Conservation (phyloP, 805 yeast genomes). For the Zygoascus biomembranicola region DNA sequence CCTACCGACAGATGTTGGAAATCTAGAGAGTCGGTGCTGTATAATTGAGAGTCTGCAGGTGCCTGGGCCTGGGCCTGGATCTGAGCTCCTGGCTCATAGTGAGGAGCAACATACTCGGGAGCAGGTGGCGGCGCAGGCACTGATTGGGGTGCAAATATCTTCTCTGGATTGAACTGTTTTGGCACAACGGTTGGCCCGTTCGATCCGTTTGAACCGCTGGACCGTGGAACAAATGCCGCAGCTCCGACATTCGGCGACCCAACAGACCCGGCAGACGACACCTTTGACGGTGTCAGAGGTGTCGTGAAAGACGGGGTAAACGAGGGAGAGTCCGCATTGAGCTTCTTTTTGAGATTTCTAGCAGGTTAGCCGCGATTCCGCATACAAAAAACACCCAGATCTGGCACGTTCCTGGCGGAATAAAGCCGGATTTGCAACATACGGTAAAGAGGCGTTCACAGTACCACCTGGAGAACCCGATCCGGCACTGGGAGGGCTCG, state of each 20-base stretch:
- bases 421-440: neutral
- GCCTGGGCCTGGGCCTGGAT: neutral
- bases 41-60: neutral
- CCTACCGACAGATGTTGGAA: neutral
- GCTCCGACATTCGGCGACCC: neutral
- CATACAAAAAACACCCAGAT: too few species aligned
- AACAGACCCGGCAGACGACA: neutral
- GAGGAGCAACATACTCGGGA: neutral
- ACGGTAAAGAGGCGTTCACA: neutral
- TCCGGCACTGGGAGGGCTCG: neutral
- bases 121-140: constrained; percentile 1
- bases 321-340: constrained; percentile 50
- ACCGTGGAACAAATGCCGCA: constrained; percentile 11
- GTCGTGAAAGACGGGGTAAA: constrained; percentile 37
- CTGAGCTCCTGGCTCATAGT: neutral
- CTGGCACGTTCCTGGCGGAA: too few species aligned
- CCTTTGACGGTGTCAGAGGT: neutral
- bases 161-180: neutral
- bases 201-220: neutral
- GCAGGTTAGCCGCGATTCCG: neutral
- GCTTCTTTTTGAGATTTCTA: constrained; percentile 30
- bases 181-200: neutral
- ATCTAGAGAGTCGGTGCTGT: neutral
- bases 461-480: neutral
- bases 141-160: neutral